Conservation (phyloP, 2,329 filamentous ascomycete species). For the Coniochaeta prunicola region DNA sequence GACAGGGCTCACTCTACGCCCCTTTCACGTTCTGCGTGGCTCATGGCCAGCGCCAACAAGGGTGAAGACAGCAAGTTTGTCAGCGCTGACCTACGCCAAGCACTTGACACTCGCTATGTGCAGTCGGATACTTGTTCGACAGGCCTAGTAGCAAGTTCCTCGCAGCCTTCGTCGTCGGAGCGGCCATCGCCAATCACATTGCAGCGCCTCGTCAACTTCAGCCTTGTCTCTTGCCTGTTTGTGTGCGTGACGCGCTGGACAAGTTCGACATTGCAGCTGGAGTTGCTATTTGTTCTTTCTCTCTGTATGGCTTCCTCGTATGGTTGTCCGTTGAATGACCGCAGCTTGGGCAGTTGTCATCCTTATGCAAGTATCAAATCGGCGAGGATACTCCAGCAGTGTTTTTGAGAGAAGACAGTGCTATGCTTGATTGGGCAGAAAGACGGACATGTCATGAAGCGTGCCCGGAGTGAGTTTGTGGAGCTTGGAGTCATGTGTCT, state of each 20-base stretch:
- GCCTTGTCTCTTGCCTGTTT: slow-evolving; percentile 19
- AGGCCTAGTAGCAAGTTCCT: neutral
- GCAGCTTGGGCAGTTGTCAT: neutral
- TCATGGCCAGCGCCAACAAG: neutral
- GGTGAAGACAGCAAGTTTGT: neutral
- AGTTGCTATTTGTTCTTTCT: slow-evolving; percentile 2
- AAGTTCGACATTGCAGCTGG: slow-evolving; percentile 7
- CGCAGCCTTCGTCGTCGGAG: neutral
- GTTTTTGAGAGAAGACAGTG: neutral
- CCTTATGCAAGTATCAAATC: neutral
- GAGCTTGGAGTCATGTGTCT: neutral
- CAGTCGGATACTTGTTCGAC: neutral
- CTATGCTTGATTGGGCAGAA: neutral
- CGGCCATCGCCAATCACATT: neutral
- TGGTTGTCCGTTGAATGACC: neutral
- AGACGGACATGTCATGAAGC: neutral
- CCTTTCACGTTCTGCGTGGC: neutral
- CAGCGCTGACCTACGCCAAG: neutral
- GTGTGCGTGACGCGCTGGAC: slow-evolving; percentile 8
- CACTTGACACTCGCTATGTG: neutral
- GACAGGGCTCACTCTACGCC: neutral
- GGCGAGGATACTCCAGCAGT: neutral
- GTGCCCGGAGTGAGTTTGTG: neutral
- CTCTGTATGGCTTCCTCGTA: neutral
- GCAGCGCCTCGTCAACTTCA: slow-evolving; percentile 15